Evolutionary conservation across 1,284 basidiomycete genomes (phyloP).

Genomic region (Flammula alnicola): DNA sequence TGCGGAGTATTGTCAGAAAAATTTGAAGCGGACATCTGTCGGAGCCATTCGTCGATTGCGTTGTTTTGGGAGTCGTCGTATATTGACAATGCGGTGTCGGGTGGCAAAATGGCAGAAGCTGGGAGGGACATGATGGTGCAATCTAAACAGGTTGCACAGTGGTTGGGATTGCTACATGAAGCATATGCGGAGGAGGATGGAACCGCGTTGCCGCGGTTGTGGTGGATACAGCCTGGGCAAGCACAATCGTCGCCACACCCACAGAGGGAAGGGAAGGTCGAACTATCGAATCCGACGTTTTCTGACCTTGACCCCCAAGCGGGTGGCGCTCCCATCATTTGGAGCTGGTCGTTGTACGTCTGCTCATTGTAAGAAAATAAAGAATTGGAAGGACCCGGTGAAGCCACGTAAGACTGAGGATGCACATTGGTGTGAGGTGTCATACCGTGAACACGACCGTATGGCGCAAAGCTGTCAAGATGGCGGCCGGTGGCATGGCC

Average conservation of each 20-base stretch:
- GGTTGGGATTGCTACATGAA: constrained; percentile 44
- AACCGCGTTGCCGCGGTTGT: constrained; percentile 25
- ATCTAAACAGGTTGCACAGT: constrained; percentile 61
- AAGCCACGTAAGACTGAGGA: constrained; percentile 26
- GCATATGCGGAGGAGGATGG: constrained; percentile 31
- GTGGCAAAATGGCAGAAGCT: constrained; percentile 23
- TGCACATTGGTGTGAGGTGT: constrained; percentile 33
- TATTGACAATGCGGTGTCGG: constrained; percentile 40
- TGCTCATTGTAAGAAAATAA: constrained; percentile 21
- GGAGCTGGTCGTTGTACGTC: constrained; percentile 28
- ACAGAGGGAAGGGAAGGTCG: constrained; percentile 32
- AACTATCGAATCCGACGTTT: constrained; percentile 14
- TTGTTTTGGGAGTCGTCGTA: constrained; percentile 25
- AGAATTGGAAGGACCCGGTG: constrained; percentile 23
- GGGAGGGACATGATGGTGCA: constrained; percentile 58
- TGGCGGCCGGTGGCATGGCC: constrained; percentile 44
- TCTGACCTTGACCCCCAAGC: constrained; percentile 13
- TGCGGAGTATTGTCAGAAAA: constrained; percentile 7
- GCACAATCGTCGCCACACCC: constrained; percentile 37
- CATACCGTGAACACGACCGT: constrained; percentile 61
- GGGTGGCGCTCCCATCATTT: constrained; percentile 15
- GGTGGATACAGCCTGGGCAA: constrained; percentile 38
- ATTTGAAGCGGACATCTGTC: constrained; percentile 27
- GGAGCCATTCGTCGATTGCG: constrained; percentile 35
- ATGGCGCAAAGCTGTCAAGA: constrained; percentile 61